Conservation (phyloP, 148 eudicot species). For the Camellia sinensis region DNA sequence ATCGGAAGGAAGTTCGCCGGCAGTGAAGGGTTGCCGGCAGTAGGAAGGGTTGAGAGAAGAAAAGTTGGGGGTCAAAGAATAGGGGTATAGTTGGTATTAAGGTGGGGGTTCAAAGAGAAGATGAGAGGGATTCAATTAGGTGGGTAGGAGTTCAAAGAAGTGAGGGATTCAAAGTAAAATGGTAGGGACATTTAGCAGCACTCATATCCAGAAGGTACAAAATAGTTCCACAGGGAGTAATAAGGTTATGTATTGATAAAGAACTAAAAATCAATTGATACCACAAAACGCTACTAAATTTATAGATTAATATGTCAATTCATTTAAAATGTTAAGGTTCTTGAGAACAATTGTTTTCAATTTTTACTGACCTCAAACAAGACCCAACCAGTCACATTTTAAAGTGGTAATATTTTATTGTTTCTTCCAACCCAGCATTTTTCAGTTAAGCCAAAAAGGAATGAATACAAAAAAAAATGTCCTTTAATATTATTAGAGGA, state of each 20-base stretch:
- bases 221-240: neutral
- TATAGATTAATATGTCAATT: neutral
- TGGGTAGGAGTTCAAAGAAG: too few species aligned
- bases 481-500: too few species aligned
- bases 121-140: too few species aligned
- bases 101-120: too few species aligned
- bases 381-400: neutral
- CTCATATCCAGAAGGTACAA: neutral
- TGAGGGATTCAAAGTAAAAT: too few species aligned
- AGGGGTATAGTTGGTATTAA: too few species aligned
- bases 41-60: too few species aligned
- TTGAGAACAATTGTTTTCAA: neutral
- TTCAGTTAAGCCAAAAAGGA: neutral
- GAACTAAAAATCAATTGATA: neutral
- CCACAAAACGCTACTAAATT: neutral
- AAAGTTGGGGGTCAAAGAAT: too few species aligned
- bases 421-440: slow-evolving; percentile 2
- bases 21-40: too few species aligned
- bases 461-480: neutral
- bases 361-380: neutral
- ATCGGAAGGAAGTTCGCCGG: too few species aligned
- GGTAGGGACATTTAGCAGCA: too few species aligned
- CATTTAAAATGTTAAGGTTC: neutral
- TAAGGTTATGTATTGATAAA: neutral
- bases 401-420: neutral